These are phyloP conservation scores for Fusarium sp. DNA, from an alignment of 2,329 filamentous ascomycete species.

Conservation along the genomic window DNA sequence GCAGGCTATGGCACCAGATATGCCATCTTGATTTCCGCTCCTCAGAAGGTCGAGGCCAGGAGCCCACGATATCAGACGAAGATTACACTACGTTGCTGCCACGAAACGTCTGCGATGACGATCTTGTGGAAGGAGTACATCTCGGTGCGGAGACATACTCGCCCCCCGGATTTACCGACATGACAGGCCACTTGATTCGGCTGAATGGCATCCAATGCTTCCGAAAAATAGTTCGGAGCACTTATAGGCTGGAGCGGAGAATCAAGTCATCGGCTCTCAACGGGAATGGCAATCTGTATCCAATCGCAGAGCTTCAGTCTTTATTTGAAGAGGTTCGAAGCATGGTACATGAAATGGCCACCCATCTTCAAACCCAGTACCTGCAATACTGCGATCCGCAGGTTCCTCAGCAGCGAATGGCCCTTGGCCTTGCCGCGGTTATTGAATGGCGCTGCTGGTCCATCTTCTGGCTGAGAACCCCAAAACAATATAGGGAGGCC, in stretches of 20 bases:
- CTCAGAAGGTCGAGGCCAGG: slow-evolving; percentile 5
- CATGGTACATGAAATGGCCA: slow-evolving; percentile 4
- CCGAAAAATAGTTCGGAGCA: neutral
- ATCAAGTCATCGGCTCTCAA: neutral
- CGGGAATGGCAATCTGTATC: fast-evolving
- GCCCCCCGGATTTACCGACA: neutral
- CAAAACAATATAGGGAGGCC: neutral
- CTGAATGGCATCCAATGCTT: slow-evolving; percentile 6
- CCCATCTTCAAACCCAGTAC: neutral
- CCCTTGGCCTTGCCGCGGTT: neutral
- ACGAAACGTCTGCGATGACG: neutral
- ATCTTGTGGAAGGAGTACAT: neutral
- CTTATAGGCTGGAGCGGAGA: neutral
- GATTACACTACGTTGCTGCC: slow-evolving; percentile 4
- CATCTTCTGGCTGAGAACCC: slow-evolving; percentile 5
- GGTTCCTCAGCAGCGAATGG: neutral
- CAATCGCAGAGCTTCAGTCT: neutral
- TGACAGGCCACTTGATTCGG: slow-evolving; percentile 8
- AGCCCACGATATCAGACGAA: slow-evolving; percentile 6
- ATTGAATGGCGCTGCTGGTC: slow-evolving; percentile 12
- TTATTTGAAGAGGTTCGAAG: slow-evolving; percentile 1
- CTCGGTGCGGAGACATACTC: neutral
- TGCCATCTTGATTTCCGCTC: slow-evolving; percentile 11
- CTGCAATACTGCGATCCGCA: neutral
- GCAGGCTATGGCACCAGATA: slow-evolving; percentile 10